Base-by-base conservation (phyloP, 164 flowering plant species). In the Nymphaea thermarum region DNA sequence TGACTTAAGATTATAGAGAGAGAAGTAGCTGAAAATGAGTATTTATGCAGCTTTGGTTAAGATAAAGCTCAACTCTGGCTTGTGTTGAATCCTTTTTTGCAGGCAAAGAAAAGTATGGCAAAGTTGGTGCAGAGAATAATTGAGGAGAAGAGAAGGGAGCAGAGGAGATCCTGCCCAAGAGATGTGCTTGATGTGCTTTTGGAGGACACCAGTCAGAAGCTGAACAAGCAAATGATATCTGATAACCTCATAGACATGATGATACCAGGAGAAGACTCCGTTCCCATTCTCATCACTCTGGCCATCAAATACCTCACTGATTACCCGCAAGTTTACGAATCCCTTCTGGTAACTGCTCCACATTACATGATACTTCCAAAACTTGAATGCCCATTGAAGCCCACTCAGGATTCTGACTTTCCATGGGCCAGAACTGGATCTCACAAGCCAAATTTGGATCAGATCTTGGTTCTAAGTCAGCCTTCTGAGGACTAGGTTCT, bases 231-330 rank as follows among this genome's bases (percentile, higher is more conserved):
- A 36, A 62, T 91, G 55, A 90, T 94, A 45, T 88, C 95, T 3
- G 89, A 85, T 51, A 94, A 94, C 70, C 79, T 90, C 79, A 88
- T 94, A 59, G 99, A 91, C 75, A 75, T 94, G 80, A 94, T 94
- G 97, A 94, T 94, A 15, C 99, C 99, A 0, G 99, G 96, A 2
- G 97, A 94, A 74, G 99, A 91, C 66, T 91, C 99, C 2, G 96
- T 94, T 10, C 99, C 99, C 0, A 70, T 85, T 51, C 92, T 90
- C 42, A 87, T 94, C 65, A 88, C 99, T 57, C 89, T 94, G n/a
- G 96, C 96, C 0, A 63, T 88, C 1, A 94, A 94, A 74, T 94
- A 81, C 79, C 86, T 94, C 17, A 85, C 87, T 7, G 93, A 91
- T 75, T 88, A 73, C 75, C 97, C 99, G 4, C 55, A 47, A 6